Evolutionary conservation across 2,329 filamentous ascomycete genomes (phyloP).

Genomic region (Curvularia hawaiiensis): DNA sequence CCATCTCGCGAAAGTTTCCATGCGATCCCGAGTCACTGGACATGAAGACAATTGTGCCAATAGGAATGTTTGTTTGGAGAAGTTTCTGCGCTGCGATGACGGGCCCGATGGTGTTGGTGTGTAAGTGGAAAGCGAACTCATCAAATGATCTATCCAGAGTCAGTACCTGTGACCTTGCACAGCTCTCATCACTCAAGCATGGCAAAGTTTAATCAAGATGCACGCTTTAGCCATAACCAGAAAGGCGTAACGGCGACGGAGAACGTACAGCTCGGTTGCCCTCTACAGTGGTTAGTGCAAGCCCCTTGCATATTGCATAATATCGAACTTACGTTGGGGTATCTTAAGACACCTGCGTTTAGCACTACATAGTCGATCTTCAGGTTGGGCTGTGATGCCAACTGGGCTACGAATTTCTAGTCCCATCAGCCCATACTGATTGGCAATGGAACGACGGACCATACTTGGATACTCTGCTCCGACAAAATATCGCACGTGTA

Average conservation of each 20-base stretch:
- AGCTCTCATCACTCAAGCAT: not conserved
- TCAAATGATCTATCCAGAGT: conserved; percentile 53
- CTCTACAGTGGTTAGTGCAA: conserved; percentile 48
- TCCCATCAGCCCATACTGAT: not conserved
- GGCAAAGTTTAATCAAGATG: conserved; percentile 20
- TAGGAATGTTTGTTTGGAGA: conserved; percentile 53
- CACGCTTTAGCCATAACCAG: conserved; percentile 29
- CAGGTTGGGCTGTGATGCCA: conserved; percentile 49
- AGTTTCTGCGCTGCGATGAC: conserved; percentile 61
- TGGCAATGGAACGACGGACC: conserved; percentile 8
- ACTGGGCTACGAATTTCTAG: conserved; percentile 51
- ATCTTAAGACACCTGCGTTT: conserved; percentile 62
- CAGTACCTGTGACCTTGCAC: conserved; percentile 6
- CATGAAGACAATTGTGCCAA: conserved; percentile 60
- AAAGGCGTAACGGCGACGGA: conserved; percentile 25
- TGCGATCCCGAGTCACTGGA: conserved; percentile 63
- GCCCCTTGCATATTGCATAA: conserved; percentile 15
- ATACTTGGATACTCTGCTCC: conserved; percentile 56
- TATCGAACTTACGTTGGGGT: conserved; percentile 57
- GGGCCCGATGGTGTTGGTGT: conserved; percentile 65
- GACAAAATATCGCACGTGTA: conserved; percentile 60
- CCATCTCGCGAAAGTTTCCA: conserved; percentile 57
- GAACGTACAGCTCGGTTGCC: conserved; percentile 56
- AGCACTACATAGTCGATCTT: conserved; percentile 61
- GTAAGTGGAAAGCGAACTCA: conserved; percentile 60